Base-by-base conservation (phyloP, 2,329 filamentous ascomycete species). In the Ophiostoma ulmi region DNA sequence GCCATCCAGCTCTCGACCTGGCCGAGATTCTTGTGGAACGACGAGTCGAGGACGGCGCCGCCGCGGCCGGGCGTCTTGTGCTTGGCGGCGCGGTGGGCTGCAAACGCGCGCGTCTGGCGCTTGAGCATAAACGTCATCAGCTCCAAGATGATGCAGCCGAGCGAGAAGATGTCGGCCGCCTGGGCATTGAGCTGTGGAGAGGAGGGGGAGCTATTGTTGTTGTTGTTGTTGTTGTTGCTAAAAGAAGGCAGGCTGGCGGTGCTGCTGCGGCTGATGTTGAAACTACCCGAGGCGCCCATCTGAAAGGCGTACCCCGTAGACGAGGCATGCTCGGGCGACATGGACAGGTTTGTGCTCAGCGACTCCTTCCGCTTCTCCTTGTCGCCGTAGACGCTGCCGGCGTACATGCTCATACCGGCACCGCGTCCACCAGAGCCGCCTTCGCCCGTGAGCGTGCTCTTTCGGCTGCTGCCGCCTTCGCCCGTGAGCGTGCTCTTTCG, bases 71-170 rank as follows among this genome's bases (percentile, higher is more conserved):
- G 78, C 58, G 80, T 85, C 76, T 88, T 89, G 77, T 90, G 87
- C 76, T 88, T 89, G 3, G 86, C 84, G 1, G 87, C 84, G 6
- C 91, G 88, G 77, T 91, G 88, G 35, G 87, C 83, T 44, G 87
- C 82, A 76, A 93, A 92, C 36, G 88, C 85, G 68, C 86, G 84
- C 0, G 86, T 83, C 69, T 88, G 87, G 74, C 89, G 88, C 77
- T 91, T 91, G 72, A 92, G 79, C 71, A 91, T 81, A 75, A 91
- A 88, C 31, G 88, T 88, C 26, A 93, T 77, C 39, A 93, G 84
- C 73, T 94, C 91, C 20, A 93, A 81, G 72, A 90, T 90, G 69
- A 93, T 84, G 77, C 90, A 91, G 11, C 87, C 91, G 1, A 93
- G 82, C 3, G 90, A 91, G 79, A 91, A 94, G 26, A 93, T 82